Evolutionary conservation across 495 filamentous ascomycete genomes (phyloP).

Genomic region (Stereocaulon alpinum): DNA sequence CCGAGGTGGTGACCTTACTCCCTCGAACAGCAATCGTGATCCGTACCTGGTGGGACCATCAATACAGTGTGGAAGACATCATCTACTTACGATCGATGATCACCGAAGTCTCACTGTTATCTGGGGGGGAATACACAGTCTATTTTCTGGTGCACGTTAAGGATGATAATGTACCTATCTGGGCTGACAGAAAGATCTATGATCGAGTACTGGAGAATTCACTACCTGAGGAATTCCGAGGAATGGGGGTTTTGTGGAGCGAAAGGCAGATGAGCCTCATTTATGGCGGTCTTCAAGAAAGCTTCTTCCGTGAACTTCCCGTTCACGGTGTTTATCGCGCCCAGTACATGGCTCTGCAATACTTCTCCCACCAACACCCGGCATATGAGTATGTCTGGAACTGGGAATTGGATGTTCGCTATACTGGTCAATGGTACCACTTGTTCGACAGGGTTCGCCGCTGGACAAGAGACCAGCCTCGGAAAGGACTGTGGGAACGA

Average conservation of each 20-base stretch:
- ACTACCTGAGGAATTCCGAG: conserved; percentile 77
- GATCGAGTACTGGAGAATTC: conserved; percentile 54
- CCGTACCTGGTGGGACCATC: conserved; percentile 52
- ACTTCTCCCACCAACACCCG: conserved; percentile 78
- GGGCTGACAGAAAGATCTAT: conserved; percentile 53
- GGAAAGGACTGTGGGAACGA: conserved; percentile 90
- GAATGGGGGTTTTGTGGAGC: conserved; percentile 83
- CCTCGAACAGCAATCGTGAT: conserved; percentile 52
- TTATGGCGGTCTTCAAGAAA: conserved; percentile 73
- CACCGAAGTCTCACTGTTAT: conserved; percentile 50
- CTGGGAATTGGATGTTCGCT: conserved; percentile 96
- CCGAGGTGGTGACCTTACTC: conserved; percentile 24
- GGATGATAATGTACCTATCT: conserved; percentile 53
- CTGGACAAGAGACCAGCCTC: conserved; percentile 76
- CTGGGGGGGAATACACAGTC: conserved; percentile 52
- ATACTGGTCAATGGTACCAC: conserved; percentile 94
- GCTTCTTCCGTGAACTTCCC: conserved; percentile 58
- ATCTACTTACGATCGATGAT: conserved; percentile 49
- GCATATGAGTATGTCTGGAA: conserved; percentile 98
- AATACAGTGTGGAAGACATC: conserved; percentile 42
- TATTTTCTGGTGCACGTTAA: conserved; percentile 61
- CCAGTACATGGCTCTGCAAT: conserved; percentile 87
- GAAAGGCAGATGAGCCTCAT: conserved; percentile 82
- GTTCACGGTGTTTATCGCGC: conserved; percentile 87
- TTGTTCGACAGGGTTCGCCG: conserved; percentile 61